Conservation (phyloP, 2,329 filamentous ascomycete species). For the Penicillium sp. region DNA sequence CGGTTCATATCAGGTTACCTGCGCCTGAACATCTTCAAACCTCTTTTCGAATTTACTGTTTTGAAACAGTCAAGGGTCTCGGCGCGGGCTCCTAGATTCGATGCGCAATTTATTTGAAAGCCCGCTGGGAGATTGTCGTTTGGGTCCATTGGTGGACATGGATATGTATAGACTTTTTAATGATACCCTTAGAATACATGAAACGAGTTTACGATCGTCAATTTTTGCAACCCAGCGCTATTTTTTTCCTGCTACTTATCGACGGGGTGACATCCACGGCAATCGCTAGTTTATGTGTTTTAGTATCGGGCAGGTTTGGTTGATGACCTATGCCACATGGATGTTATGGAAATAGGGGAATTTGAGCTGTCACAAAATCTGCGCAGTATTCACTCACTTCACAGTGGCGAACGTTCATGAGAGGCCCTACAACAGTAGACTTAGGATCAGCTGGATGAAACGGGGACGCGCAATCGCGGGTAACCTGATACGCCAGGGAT, state of each 20-base stretch:
- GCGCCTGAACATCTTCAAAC: conserved; percentile 1
- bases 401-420: background rate
- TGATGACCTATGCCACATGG: background rate
- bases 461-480: conserved; percentile 1
- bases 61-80: background rate
- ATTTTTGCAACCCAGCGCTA: background rate
- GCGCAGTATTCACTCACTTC: background rate
- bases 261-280: background rate
- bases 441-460: background rate
- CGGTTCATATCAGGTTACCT: conserved; percentile 25
- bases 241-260: background rate
- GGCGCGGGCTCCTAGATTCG: background rate
- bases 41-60: background rate
- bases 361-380: background rate
- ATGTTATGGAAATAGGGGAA: background rate
- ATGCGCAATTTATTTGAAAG: background rate
- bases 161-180: conserved; percentile 6
- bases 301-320: background rate
- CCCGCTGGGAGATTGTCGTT: background rate
- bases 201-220: conserved; percentile 4
- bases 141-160: background rate
- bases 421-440: background rate
- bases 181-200: conserved; percentile 11
- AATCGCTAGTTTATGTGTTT: background rate
- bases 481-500: background rate